A percentile compares a stretch with the other conserved stretches of the same genome.
phyloP scores from a whole-genome alignment of 176 grass and related monocot species.

The Rhynchospora tenuis region DNA sequence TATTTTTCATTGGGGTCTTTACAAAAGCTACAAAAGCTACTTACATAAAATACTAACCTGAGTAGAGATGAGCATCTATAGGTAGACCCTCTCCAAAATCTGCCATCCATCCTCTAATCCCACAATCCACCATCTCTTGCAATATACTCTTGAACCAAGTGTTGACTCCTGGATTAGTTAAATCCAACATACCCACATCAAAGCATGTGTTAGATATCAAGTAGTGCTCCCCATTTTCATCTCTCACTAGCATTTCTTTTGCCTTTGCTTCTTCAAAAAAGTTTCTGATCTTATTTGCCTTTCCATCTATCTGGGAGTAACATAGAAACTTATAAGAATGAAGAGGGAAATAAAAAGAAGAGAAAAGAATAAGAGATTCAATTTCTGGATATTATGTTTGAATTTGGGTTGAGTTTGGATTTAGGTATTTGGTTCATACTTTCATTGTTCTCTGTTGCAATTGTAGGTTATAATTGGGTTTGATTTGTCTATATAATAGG shows the following conservation, averaged over 20 bases:
- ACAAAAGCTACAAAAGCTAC: neutral
- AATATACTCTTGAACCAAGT: conserved; percentile 82
- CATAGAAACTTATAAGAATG: neutral
- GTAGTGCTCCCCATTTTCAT: conserved; percentile 62
- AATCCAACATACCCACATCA: conserved; percentile 88
- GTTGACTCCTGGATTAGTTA: conserved; percentile 60
- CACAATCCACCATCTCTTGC: conserved; percentile 51
- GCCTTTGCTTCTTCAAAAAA: conserved; percentile 73
- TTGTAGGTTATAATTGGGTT: neutral
- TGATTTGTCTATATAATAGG: neutral
- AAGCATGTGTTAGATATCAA: conserved; percentile 92
- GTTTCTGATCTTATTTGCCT: conserved; percentile 43
- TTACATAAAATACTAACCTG: conserved; percentile 24
- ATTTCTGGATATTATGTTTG: neutral
- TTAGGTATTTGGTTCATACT: neutral
- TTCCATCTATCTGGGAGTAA: conserved; percentile 40
- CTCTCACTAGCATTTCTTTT: conserved; percentile 56
- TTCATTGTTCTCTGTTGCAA: neutral
- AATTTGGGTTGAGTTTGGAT: conserved; percentile 3
- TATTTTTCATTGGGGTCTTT: too few relatives aligned
- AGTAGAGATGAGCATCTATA: conserved; percentile 70
- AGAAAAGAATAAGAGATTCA: too few relatives aligned
- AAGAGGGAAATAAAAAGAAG: neutral
- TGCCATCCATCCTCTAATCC: conserved; percentile 88
- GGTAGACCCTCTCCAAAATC: conserved; percentile 94